A percentile compares a stretch with the other conserved stretches of the same genome.
phyloP scores from a whole-genome alignment of 78 protist genomes.

The Parvularia atlantis region DNA sequence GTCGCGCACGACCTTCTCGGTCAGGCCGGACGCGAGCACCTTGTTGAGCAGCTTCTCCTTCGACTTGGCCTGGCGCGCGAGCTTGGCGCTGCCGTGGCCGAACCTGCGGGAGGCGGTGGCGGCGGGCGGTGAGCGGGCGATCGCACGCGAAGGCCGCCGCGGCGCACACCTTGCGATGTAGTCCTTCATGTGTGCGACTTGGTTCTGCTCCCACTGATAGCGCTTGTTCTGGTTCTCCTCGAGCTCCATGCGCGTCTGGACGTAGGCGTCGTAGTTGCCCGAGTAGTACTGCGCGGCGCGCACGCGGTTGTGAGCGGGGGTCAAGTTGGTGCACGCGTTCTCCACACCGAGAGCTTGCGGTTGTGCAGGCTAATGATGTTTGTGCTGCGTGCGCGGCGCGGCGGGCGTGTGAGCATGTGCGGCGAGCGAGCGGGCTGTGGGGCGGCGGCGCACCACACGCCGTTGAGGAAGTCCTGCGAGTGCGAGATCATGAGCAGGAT shows the following conservation, averaged over 20 bases:
- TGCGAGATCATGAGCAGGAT: conserved; percentile 76
- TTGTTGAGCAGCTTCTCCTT: conserved; percentile 15
- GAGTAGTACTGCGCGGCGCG: conserved; percentile 43
- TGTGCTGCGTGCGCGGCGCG: conserved; percentile 69
- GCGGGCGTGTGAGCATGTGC: conserved; percentile 46
- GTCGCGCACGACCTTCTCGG: conserved; percentile 44
- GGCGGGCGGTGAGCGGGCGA: too few relatives aligned
- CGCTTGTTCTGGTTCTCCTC: conserved; percentile 65
- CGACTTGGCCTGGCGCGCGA: conserved; percentile 43
- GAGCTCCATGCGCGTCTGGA: conserved; percentile 35
- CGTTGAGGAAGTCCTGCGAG: conserved; percentile 81
- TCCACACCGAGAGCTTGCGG: conserved; percentile 37
- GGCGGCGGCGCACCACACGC: too few relatives aligned
- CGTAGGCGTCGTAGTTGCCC: conserved; percentile 52
- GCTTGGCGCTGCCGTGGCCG: conserved; percentile 50
- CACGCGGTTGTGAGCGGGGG: too few relatives aligned
- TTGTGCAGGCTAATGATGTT: conserved; percentile 65
- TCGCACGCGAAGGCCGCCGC: background rate
- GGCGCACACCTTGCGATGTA: conserved; percentile 40
- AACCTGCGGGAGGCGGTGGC: too few relatives aligned
- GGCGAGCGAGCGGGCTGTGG: conserved; percentile 70
- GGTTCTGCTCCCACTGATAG: conserved; percentile 75
- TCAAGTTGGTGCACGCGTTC: too few relatives aligned
- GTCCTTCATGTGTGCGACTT: conserved; percentile 75
- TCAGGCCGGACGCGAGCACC: conserved; percentile 78